Percentiles rank a stretch among this genome's conserved stretches.
phyloP scores from a whole-genome alignment of 257 asterid species.

The Gardenia jasminoides region DNA sequence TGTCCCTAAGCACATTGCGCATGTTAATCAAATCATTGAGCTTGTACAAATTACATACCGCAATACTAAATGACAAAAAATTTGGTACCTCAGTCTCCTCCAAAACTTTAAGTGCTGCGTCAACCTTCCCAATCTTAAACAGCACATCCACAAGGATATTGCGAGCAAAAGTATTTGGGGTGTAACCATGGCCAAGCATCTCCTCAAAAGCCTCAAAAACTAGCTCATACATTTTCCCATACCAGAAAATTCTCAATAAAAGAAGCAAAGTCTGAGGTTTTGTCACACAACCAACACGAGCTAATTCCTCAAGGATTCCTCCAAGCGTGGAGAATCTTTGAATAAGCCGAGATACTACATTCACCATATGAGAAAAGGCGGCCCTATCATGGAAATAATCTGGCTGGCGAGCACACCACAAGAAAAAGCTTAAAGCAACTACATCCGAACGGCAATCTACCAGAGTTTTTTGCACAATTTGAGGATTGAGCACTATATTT shows the following conservation, averaged over 20 bases:
- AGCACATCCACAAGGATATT: constrained; percentile 64
- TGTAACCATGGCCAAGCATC: constrained; percentile 46
- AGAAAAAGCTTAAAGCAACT: constrained; percentile 51
- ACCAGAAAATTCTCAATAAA: constrained; percentile 71
- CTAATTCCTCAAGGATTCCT: constrained; percentile 45
- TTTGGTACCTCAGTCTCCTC: constrained; percentile 50
- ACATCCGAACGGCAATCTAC: constrained; percentile 60
- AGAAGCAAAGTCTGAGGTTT: constrained; percentile 67
- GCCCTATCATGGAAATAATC: constrained; percentile 61
- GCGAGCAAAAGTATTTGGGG: constrained; percentile 57
- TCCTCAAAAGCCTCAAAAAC: constrained; percentile 53
- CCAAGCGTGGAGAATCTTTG: constrained; percentile 40
- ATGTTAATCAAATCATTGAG: constrained; percentile 46
- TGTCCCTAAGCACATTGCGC: constrained; percentile 37
- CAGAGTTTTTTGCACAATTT: constrained; percentile 46
- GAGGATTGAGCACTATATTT: constrained; percentile 36
- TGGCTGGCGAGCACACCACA: constrained; percentile 74
- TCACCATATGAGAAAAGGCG: constrained; percentile 53
- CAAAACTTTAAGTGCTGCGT: constrained; percentile 50
- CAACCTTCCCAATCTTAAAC: constrained; percentile 48
- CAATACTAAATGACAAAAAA: constrained; percentile 67
- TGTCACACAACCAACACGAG: constrained; percentile 43
- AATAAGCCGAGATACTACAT: constrained; percentile 53
- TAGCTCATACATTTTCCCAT: constrained; percentile 58
- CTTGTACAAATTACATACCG: constrained; percentile 62